These are phyloP conservation scores for Chondrus crispus DNA, from an alignment of 23 red algal species.

Conservation along the genomic window DNA sequence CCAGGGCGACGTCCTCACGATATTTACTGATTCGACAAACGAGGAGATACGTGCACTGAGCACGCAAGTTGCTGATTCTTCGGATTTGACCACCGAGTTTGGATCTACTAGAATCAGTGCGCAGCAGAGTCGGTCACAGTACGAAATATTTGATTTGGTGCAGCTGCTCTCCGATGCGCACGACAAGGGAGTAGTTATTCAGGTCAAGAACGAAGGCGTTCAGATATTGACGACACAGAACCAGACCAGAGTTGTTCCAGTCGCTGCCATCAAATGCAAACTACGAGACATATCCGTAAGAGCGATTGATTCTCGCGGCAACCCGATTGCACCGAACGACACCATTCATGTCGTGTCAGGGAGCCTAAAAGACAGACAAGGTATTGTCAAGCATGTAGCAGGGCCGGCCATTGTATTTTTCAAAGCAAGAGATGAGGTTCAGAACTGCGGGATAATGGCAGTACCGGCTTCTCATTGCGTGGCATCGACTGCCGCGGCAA, in stretches of 20 bases:
- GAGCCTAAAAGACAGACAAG: constrained; percentile 62
- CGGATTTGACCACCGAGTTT: constrained; percentile 56
- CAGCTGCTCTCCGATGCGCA: constrained; percentile 61
- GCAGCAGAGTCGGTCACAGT: neutral
- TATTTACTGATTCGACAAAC: constrained; percentile 80
- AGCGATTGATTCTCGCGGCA: constrained; percentile 74
- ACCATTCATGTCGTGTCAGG: constrained; percentile 83
- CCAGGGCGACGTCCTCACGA: constrained; percentile 67
- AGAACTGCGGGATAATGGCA: constrained; percentile 75
- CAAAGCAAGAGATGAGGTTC: constrained; percentile 80
- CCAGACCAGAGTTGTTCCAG: constrained; percentile 34
- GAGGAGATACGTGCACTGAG: constrained; percentile 78
- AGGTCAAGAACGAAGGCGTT: constrained; percentile 67
- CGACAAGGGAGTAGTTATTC: constrained; percentile 74
- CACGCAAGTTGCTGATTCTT: constrained; percentile 59
- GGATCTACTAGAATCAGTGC: neutral
- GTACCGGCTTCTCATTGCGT: constrained; percentile 44
- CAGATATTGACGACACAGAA: constrained; percentile 66
- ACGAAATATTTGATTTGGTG: constrained; percentile 92
- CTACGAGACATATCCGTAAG: constrained; percentile 27
- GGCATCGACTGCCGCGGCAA: constrained; percentile 46
- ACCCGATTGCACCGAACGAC: constrained; percentile 75
- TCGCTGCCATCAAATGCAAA: constrained; percentile 68
- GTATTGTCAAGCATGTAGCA: constrained; percentile 74
- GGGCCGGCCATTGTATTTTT: constrained; percentile 69